Base-by-base conservation (phyloP, 208 protist species). In the Leishmania lainsoni region DNA sequence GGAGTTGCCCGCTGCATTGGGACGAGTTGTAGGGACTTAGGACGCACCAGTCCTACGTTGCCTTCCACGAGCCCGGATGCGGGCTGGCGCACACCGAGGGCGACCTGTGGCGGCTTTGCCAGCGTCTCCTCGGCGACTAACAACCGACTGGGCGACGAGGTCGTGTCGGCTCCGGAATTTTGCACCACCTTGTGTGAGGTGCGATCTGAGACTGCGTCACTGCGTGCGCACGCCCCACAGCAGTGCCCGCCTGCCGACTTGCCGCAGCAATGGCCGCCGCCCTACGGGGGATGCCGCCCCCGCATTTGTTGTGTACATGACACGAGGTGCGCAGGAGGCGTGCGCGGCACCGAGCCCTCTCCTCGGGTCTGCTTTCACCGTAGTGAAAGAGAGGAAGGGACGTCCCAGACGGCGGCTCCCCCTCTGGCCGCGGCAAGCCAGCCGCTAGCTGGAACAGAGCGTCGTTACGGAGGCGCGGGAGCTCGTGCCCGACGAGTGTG, bases 351-450 rank as follows among this genome's bases (percentile, higher is more conserved):
- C 35, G 35, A 39, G 22, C 14, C 61, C n/a, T 20, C 35, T 66
- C 61, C 61, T 66, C n/a, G 35, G 35, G 2, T 39, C 35, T 0
- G 35, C 35, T 39, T 39, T 39, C 35, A 39, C 35, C 35, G 35
- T 39, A 39, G 35, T 39, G 35, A 1, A 39, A 39, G 35, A 39
- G 35, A 39, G 2, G 35, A 39, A 39, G 35, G 35, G 35, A 39
- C 35, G 35, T 39, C 35, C 2, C 35, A 39, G 35, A 39, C 35
- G 35, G 35, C 35, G 35, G 17, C 26, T 32, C 10, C 5, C 35
- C 52, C n/a, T 86, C 12, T 86, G 83, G 83, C 83, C 83, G 9
- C 70, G 78, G 22, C 49, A 29, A 39, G 26, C 83, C 6, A 83
- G 80, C 54, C 83, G 66, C 51, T 4, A 1, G 35, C 20, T 17